Evolutionary conservation across 2,329 filamentous ascomycete genomes (phyloP), one percentile per base, ranked within the genome.

Genomic region (Ascochyta viciae-villosae): DNA sequence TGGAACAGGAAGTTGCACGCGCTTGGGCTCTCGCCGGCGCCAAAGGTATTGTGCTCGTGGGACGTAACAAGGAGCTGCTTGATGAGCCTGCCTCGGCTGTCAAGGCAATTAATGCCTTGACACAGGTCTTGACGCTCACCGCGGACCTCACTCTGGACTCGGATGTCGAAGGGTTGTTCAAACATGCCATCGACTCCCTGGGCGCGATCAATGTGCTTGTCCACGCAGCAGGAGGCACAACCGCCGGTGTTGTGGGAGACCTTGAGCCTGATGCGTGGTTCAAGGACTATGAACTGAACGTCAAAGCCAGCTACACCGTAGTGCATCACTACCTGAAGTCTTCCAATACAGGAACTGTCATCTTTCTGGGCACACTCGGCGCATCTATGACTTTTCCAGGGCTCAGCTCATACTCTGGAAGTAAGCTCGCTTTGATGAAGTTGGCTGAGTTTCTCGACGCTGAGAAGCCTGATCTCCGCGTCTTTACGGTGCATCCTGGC

Each of bases 21-120:
- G 59, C 66, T 9, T 70, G 66, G 63, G 65, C 67, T 22, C 56
- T 51, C n/a, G 67, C 67, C 1, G 66, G 62, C 15, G 69, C 67
- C 8, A 57, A 60, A 40, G 62, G 56, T 16, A 64, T 71, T 27
- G 61, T 69, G 15, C 57, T 72, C 31, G 58, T 58, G 1, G 66
- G 64, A 15, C 67, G 67, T 38, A 66, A 62, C 3, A 49, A 54
- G 34, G 61, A 59, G n/a, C 47, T 58, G 39, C 59, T 72, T 1
- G 60, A 63, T 12, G 59, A 60, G 34, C 53, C 61, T 6, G 57
- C 59, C 13, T 26, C 41, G 5, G 41, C 42, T n/a, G 35, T 69
- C 23, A 51, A 62, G 34, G 37, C 51, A 6, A 50, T 63, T 33
- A 61, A 42, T 23, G 42, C 57, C n/a, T 50, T 55, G 12, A 66